Evolutionary conservation across 495 filamentous ascomycete genomes (phyloP).

Genomic region (Bacidia rubella): DNA sequence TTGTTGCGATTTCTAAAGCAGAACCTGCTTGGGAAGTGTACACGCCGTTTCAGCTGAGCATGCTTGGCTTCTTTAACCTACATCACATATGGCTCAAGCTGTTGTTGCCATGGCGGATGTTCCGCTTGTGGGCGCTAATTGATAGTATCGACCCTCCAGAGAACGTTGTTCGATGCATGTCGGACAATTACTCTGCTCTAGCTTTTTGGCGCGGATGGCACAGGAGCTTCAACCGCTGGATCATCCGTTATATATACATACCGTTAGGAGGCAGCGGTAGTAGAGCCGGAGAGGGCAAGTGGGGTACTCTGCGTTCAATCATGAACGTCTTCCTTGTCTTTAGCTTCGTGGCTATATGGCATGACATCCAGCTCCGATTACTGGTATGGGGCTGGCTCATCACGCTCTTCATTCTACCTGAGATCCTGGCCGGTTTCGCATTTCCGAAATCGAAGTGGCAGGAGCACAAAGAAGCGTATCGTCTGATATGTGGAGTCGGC

Average conservation of each 20-base stretch:
- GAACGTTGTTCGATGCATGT: slow-evolving; percentile 96
- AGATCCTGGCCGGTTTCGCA: slow-evolving; percentile 52
- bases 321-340: slow-evolving; percentile 77
- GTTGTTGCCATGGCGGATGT: slow-evolving; percentile 91
- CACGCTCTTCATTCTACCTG: slow-evolving; percentile 83
- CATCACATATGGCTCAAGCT: slow-evolving; percentile 98
- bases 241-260: slow-evolving; percentile 86
- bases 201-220: slow-evolving; percentile 97
- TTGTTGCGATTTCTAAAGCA: slow-evolving; percentile 79
- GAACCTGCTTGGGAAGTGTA: slow-evolving; percentile 68
- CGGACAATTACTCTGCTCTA: slow-evolving; percentile 83
- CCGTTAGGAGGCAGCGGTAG: slow-evolving; percentile 63
- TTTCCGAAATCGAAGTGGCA: slow-evolving; percentile 65
- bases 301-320: slow-evolving; percentile 34
- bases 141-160: slow-evolving; percentile 92
- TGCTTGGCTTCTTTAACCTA: slow-evolving; percentile 93
- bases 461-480: slow-evolving; percentile 50
- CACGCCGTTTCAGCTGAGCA: slow-evolving; percentile 73
- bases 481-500: slow-evolving; percentile 72
- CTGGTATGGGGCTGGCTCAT: slow-evolving; percentile 96
- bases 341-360: slow-evolving; percentile 96
- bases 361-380: slow-evolving; percentile 87
- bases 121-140: slow-evolving; percentile 82
- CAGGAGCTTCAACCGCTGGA: slow-evolving; percentile 85
- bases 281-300: slow-evolving; percentile 18